Percentiles rank a stretch among this genome's conserved stretches.
Evolutionary conservation across 768 basidiomycete species (phyloP).

Genomic region (Leccinum boreale): DNA sequence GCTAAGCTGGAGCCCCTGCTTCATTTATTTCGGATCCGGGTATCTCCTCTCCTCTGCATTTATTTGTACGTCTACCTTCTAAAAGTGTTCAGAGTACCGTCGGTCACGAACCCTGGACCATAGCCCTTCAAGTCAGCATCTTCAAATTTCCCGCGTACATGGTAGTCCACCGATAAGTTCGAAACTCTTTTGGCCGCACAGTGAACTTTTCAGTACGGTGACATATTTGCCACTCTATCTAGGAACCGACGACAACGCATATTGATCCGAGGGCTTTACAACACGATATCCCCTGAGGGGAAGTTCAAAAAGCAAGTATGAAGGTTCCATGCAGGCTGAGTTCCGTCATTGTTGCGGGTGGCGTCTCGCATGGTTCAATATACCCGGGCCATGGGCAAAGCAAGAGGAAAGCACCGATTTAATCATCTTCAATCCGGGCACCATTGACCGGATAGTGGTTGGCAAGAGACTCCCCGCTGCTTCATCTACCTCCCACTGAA

Average conservation of each 20-base stretch:
- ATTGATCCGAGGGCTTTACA: constrained; percentile 21
- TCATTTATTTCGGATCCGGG: constrained; percentile 9
- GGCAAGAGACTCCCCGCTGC: neutral
- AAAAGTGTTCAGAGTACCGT: constrained; percentile 2
- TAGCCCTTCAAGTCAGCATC: constrained; percentile 1
- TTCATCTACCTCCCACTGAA: neutral
- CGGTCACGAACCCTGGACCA: neutral
- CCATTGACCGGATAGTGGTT: no score
- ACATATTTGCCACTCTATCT: neutral
- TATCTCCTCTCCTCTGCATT: constrained; percentile 3
- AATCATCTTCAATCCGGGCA: neutral
- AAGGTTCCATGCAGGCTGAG: neutral
- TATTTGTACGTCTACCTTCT: constrained; percentile 3
- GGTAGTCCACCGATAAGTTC: neutral
- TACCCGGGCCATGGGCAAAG: neutral
- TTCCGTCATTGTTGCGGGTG: neutral
- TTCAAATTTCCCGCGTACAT: neutral
- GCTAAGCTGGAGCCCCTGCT: neutral
- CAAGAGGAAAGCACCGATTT: neutral
- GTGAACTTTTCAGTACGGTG: neutral
- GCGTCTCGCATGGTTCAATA: neutral
- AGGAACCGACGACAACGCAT: constrained; percentile 6
- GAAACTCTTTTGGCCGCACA: neutral
- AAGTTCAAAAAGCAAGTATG: constrained; percentile 1
- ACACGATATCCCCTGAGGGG: constrained; percentile 3